phyloP scores from a whole-genome alignment of 1,284 basidiomycete species.

The Trichosporon sp. region DNA sequence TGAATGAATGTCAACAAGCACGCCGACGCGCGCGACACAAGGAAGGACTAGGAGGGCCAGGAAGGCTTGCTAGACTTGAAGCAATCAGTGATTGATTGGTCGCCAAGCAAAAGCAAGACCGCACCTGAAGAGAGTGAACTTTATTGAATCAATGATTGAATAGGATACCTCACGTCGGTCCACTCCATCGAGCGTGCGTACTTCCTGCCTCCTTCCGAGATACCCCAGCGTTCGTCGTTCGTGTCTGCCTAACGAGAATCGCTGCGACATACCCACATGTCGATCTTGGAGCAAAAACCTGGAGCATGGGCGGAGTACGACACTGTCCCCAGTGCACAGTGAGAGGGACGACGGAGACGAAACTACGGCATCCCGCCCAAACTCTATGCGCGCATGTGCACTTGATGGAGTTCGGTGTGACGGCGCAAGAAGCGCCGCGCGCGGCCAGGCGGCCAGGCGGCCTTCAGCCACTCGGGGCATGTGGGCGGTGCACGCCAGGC shows the following conservation, averaged over 20 bases:
- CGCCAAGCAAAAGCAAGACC: not conserved
- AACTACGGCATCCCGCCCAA: not conserved
- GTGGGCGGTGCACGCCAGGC: not conserved
- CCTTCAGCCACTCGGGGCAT: not conserved
- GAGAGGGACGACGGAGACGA: not conserved
- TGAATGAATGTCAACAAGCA: not conserved
- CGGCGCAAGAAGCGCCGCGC: too few species aligned
- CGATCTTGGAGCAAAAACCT: too few species aligned
- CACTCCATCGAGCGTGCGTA: not conserved
- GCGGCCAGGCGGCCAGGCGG: too few species aligned
- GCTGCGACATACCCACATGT: not conserved
- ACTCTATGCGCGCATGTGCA: not conserved
- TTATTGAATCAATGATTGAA: not conserved
- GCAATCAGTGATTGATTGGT: not conserved
- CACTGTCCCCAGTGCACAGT: not conserved
- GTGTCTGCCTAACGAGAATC: too few species aligned
- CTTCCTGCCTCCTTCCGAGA: not conserved
- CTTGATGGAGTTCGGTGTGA: too few species aligned
- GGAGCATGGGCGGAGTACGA: too few species aligned
- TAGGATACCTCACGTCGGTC: not conserved
- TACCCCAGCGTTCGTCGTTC: not conserved
- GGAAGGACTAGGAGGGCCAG: too few species aligned
- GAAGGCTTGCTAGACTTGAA: too few species aligned
- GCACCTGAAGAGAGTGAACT: not conserved
- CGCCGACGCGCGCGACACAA: too few species aligned